Evolutionary conservation across 345 rosid genomes (phyloP).

Genomic region (sweet orange (Citrus sinensis)): DVS_A1.0 CM039162.1:13171001-13171500

Average conservation of each 20-base stretch:
- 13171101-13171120: slow-evolving; percentile 95
- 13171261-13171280: neutral
- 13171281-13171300: neutral
- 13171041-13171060: neutral
- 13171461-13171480: neutral
- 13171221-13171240: neutral
- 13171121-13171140: slow-evolving; percentile 23
- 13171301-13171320: neutral
- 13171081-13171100: slow-evolving; percentile 50
- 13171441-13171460: neutral
- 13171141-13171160: slow-evolving; percentile 20
- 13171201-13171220: neutral
- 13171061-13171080: slow-evolving; percentile 79
- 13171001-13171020: neutral
- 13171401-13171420: neutral
- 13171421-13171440: neutral
- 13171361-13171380: neutral
- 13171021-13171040: neutral
- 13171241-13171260: neutral
- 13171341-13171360: neutral
- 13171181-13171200: neutral
- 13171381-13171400: neutral
- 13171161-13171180: neutral
- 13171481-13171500: slow-evolving; percentile 1
- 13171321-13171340: neutral